These are phyloP conservation scores for Coemansia linderi DNA, from an alignment of 371 early-diverging fungal species.

Conservation along the genomic window DNA sequence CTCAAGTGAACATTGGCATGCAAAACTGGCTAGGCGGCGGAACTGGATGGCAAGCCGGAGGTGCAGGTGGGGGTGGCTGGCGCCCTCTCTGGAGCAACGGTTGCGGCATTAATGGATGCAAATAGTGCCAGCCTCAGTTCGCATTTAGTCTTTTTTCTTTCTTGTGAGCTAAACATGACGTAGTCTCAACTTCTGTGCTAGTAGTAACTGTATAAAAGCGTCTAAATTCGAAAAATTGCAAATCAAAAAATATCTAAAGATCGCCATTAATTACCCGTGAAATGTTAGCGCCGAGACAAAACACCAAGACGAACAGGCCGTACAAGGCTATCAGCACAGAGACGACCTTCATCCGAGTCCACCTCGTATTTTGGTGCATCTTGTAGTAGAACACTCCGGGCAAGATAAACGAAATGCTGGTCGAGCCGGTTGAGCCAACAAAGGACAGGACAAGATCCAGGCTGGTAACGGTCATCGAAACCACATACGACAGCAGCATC, in stretches of 20 bases:
- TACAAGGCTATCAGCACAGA: slow-evolving; percentile 59
- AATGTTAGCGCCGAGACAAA: slow-evolving; percentile 48
- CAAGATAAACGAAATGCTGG: slow-evolving; percentile 96
- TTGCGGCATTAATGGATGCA: neutral
- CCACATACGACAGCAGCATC: slow-evolving; percentile 67
- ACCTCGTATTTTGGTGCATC: slow-evolving; percentile 65
- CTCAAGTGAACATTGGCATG: slow-evolving; percentile 8
- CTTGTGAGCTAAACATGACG: neutral
- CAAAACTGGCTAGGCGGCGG: slow-evolving; percentile 5
- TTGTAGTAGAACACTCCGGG: slow-evolving; percentile 95
- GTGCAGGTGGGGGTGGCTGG: neutral
- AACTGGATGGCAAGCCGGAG: neutral
- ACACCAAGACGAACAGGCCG: slow-evolving; percentile 55
- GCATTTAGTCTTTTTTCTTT: neutral
- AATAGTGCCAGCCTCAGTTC: neutral
- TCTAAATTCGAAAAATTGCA: no score
- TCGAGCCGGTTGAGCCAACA: slow-evolving; percentile 98
- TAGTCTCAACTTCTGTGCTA: neutral
- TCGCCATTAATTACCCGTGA: slow-evolving; percentile 34
- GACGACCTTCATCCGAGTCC: slow-evolving; percentile 54
- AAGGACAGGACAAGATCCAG: slow-evolving; percentile 85
- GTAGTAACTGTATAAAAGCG: no score
- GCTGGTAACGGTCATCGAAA: slow-evolving; percentile 76
- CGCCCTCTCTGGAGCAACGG: neutral
- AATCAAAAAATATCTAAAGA: neutral